Conservation (phyloP, 352 stramenopile species). For the Globisporangium perplexum region DNA sequence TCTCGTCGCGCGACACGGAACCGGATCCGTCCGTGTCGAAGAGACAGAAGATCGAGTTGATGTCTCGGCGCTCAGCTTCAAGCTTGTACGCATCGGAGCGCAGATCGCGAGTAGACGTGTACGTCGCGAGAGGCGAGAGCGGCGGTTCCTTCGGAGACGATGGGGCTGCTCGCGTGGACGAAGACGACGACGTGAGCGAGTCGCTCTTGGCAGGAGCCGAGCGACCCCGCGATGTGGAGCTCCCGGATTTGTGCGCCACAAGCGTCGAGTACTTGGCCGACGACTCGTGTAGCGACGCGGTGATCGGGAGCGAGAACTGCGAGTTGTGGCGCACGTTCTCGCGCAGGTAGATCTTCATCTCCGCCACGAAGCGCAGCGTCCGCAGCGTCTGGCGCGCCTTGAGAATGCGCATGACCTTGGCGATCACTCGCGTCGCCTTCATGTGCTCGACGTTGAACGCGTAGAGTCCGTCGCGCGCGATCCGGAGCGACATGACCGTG, state of each 20-base stretch:
- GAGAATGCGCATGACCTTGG: constrained; percentile 55
- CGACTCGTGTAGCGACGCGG: constrained; percentile 26
- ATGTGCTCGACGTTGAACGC: constrained; percentile 77
- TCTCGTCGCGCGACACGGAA: constrained; percentile 51
- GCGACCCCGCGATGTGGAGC: constrained; percentile 9
- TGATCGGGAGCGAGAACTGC: constrained; percentile 21
- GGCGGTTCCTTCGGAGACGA: constrained; percentile 13
- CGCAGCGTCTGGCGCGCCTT: constrained; percentile 64
- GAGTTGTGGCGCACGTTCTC: constrained; percentile 38
- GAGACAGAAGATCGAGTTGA: constrained; percentile 64
- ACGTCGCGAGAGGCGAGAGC: constrained; percentile 45
- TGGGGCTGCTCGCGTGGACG: constrained; percentile 3
- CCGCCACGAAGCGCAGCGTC: constrained; percentile 67
- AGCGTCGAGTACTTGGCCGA: constrained; percentile 24
- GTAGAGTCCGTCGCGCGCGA: constrained; percentile 59
- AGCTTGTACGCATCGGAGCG: constrained; percentile 48
- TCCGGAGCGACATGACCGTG: constrained; percentile 55
- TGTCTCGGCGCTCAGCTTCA: constrained; percentile 63
- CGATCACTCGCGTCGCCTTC: constrained; percentile 58
- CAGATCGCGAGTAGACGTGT: constrained; percentile 34
- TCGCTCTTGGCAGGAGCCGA: constrained; percentile 1
- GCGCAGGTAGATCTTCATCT: constrained; percentile 75
- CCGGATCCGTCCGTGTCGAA: constrained; percentile 65
- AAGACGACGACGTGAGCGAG: constrained; percentile 5
- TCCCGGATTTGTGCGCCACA: constrained; percentile 11